These are phyloP conservation scores for Pseudogymnoascus verrucosus DNA, from an alignment of 2,329 filamentous ascomycete species.

Conservation along the genomic window DNA sequence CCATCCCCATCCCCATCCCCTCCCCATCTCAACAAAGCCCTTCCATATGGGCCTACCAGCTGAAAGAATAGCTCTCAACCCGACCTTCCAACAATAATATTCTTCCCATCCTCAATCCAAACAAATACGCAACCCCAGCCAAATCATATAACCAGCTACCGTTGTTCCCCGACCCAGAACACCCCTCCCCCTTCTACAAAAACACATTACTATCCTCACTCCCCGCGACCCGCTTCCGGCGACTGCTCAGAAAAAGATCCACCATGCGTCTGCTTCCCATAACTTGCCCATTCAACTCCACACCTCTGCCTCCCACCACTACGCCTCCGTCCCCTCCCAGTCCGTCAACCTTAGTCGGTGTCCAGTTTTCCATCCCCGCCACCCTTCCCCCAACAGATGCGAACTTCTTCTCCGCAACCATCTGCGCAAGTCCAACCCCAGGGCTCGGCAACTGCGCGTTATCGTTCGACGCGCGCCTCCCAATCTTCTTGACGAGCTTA, in stretches of 20 bases:
- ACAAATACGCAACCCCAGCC: background rate
- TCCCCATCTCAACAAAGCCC: too few species aligned
- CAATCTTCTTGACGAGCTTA: conserved; percentile 21
- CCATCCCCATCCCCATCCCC: background rate
- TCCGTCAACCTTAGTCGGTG: conserved; percentile 16
- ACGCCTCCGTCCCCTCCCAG: conserved; percentile 16
- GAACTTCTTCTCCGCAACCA: conserved; percentile 27
- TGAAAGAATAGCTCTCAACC: background rate
- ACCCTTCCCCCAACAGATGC: conserved; percentile 14
- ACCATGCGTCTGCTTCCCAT: conserved; percentile 45
- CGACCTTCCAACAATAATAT: background rate
- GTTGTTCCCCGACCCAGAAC: background rate
- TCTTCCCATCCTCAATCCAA: background rate
- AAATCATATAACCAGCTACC: background rate
- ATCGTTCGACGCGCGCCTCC: conserved; percentile 11
- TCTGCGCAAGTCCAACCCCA: conserved; percentile 16
- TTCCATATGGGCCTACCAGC: background rate
- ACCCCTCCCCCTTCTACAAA: background rate
- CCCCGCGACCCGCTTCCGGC: conserved; percentile 35
- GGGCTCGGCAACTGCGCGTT: conserved; percentile 20
- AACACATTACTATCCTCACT: conserved; percentile 29
- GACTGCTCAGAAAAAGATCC: conserved; percentile 44
- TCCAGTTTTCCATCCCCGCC: conserved; percentile 11
- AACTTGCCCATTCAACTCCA: conserved; percentile 27
- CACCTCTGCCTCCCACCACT: conserved; percentile 12